A percentile compares a stretch with the other conserved stretches of the same genome.
Evolutionary conservation across 2,329 filamentous ascomycete genomes (phyloP).

Genomic region (Trichoderma guizhouense): DNA sequence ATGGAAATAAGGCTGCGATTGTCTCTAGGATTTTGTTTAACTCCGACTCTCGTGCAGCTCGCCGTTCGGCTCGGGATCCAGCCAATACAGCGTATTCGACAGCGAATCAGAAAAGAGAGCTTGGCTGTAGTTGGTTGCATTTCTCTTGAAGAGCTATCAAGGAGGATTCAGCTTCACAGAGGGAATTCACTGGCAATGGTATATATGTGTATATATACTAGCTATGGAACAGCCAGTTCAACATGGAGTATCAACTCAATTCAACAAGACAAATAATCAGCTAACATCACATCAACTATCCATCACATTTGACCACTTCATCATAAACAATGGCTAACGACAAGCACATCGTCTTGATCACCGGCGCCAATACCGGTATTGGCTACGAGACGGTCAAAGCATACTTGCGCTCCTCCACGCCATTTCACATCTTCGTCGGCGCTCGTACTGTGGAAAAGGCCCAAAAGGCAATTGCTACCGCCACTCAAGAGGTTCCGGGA

Average conservation of each 20-base stretch:
- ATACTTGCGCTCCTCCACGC: conserved; percentile 43
- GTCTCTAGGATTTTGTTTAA: neutral
- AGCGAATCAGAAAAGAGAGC: neutral
- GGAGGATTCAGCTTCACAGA: neutral
- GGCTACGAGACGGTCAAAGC: conserved; percentile 57
- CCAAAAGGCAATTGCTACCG: conserved; percentile 40
- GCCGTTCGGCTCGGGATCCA: neutral
- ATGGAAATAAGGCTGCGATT: neutral
- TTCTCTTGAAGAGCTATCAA: neutral
- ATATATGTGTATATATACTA: neutral
- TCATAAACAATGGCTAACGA: conserved; percentile 22
- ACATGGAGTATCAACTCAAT: neutral
- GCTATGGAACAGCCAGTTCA: neutral
- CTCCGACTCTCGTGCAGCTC: neutral
- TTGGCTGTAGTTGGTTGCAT: neutral
- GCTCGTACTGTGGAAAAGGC: conserved; percentile 50
- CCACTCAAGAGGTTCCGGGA: conserved; percentile 40
- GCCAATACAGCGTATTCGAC: neutral
- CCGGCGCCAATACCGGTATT: conserved; percentile 60
- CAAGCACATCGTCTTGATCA: conserved; percentile 51
- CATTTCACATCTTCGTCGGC: conserved; percentile 56
- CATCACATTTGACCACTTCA: neutral
- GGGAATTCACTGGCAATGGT: neutral
- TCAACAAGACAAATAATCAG: neutral
- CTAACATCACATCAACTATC: neutral